phyloP scores from a whole-genome alignment of 305 asterid species.

The Euphrasia arctica region DNA sequence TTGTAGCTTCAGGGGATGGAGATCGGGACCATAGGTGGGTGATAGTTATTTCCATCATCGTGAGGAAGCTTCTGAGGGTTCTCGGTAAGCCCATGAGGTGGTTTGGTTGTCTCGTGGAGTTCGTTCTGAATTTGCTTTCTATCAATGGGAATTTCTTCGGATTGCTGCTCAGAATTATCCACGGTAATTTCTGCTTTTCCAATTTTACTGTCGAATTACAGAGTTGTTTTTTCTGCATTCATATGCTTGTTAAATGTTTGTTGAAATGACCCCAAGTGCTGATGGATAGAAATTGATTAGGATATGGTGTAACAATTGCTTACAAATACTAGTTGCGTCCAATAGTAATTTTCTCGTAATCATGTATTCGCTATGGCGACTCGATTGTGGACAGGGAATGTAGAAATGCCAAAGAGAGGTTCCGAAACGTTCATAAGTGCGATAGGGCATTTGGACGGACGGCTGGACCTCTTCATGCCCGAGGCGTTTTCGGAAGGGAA shows the following conservation, averaged over 20 bases:
- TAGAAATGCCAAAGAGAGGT: constrained; percentile 65
- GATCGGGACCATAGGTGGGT: constrained; percentile 62
- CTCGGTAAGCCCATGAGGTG: constrained; percentile 79
- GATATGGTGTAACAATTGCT: neutral
- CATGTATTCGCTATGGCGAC: neutral
- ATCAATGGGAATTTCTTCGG: constrained; percentile 67
- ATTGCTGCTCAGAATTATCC: constrained; percentile 41
- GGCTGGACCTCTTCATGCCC: constrained; percentile 49
- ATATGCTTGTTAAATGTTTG: constrained; percentile 19
- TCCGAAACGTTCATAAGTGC: constrained; percentile 81
- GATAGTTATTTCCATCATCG: constrained; percentile 61
- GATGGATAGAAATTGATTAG: neutral
- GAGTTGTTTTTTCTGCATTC: too few species aligned
- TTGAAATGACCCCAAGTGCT: neutral
- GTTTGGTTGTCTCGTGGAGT: constrained; percentile 69
- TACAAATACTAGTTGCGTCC: too few species aligned
- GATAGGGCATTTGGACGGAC: constrained; percentile 86
- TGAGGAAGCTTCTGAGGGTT: constrained; percentile 54
- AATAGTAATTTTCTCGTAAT: neutral
- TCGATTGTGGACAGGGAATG: constrained; percentile 41
- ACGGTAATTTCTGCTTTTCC: constrained; percentile 36
- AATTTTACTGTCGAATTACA: too few species aligned
- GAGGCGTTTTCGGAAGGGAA: constrained; percentile 23
- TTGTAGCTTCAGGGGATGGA: constrained; percentile 15
- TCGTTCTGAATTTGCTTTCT: constrained; percentile 67